Evolutionary conservation across 176 grass and related monocot species (phyloP), one percentile per base, ranked within the genome.

Genomic region (Chloris gayana): DNA sequence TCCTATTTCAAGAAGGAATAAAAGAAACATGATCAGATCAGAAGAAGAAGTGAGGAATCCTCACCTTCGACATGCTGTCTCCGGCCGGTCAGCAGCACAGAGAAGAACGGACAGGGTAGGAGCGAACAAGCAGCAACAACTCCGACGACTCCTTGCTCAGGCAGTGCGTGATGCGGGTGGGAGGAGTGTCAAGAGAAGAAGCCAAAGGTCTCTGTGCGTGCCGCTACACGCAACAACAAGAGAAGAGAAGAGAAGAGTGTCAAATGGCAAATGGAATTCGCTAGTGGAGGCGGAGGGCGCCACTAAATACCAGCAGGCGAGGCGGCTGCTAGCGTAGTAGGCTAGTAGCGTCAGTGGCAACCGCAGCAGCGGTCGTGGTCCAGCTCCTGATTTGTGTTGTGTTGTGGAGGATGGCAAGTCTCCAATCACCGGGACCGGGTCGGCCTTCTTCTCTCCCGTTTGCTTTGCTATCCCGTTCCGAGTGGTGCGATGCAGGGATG

Each of bases 61-160:
- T 90, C 71, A 90, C 88, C 88, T 90, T 90, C 47, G 80, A 50
- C 83, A 86, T 82, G 73, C 34, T 73, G 73, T 46, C 79, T 51
- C 21, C 57, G 14, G 71, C 44, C 49, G 38, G 61, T 50, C 47
- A 9, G 33, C 12, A 6, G 21, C 29, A 10, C 4, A 32, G 22
- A 41, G 25, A 29, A 64, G 71, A 24, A 32, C 11, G 49, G 64
- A 41, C n/a, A 60, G 59, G 77, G 25, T 14, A 54, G 79, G 62
- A 32, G 80, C 14, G 74, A 83, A 17, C 27, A 44, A 38, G 44
- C 7, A 49, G 30, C 21, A 34, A 64, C 62, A 34, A 32, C 17
- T 17, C 18, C 4, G 64, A 21, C 32, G 64, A 22, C n/a, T n/a
- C 32, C 2, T 29, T 61, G 13, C 24, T 13, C 57, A 15, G 60